Evolutionary conservation across 2,329 filamentous ascomycete species (phyloP), one percentile per base, ranked within the genome.

Genomic region (Domatiomyces catenatus): DNA sequence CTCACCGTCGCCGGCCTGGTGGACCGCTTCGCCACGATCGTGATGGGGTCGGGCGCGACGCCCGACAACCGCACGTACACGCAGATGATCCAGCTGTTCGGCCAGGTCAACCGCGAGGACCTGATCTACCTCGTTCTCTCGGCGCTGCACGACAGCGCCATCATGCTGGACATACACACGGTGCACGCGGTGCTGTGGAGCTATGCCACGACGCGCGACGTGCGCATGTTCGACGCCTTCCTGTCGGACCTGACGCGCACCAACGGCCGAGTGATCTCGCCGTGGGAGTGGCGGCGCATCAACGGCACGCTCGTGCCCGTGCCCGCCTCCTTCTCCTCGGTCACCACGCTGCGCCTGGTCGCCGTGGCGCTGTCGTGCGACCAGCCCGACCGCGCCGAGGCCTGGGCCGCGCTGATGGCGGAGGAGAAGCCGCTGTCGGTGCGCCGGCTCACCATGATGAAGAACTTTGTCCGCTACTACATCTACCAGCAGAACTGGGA

Each of bases 341-440:
- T 22, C 2, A 24, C 57, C 26, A 39, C 57, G 24, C 46, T 54
- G 17, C 47, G 42, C n/a, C 48, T 59, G 49, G 50, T 58, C 12
- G 52, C 52, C 42, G 42, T 52, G 17, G 51, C 56, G 7, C 44
- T 59, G 8, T 51, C 51, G 22, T 54, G 50, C 39, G 48, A 52
- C 44, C 56, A 59, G 46, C 49, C 52, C n/a, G 52, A 54, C 10
- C 51, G 55, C 42, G 58, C 58, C 10, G 58, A 58, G 50, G 55
- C 51, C n/a, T 59, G 55, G 51, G 47, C 50, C 26, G 47, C 42
- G 10, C 42, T 47, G 12, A 39, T 39, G 32, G 32, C 32, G 32
- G 32, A 39, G 32, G 32, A 39, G 5, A 39, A 15, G 12, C 32
- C 32, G 32, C 32, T 39, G 10, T 39, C 32, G 32, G 10, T 39